Evolutionary conservation across 306 rosid genomes (phyloP), one percentile per base, ranked within the genome.

Genomic region (Citrullus colocynthis): DNA sequence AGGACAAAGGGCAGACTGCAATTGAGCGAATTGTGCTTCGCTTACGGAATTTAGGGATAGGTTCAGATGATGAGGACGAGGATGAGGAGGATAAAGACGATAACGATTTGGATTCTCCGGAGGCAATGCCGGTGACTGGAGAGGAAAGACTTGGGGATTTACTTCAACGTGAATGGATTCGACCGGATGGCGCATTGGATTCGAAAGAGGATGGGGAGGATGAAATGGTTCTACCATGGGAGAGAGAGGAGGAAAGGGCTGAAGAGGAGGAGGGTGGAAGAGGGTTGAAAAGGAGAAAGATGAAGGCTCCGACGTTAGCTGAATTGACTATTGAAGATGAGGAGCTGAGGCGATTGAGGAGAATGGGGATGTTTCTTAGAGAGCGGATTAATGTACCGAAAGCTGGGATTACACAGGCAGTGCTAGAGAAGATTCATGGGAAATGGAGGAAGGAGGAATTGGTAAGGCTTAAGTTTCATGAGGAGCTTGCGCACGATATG

Each of bases 381-480:
- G 96, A 91, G 77, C 83, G 89, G 76, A 41, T 96, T n/a, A 91
- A 83, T 79, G 81, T 96, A 21, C 96, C 99, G 7, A 85, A 96
- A 80, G 97, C 98, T 0, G 99, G 99, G 49, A 80, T 91, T 17
- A 92, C 94, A 0, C 91, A 84, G 85, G 78, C 87, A 2, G 99
- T 96, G 28, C 84, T 92, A 4, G 89, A 91, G 66, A 92, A 88
- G 80, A 89, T 96, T 86, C 98, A 96, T 52, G 85, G 76, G 15
- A 87, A 74, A 0, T 96, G 99, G 99, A 89, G 88, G 79, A 87
- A 81, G 87, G 88, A 87, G 81, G 98, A 92, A 84, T 24, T 96
- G 66, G 98, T 89, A 8, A 85, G 90, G 86, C 99, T 96, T 78
- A 96, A 96, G 85, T 96, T 96, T 80, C 93, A 96, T 74, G 97